Evolutionary conservation across 805 yeast species (phyloP), one percentile per base, ranked within the genome.

Genomic region (Saccharomycopsis lassenensis): DNA sequence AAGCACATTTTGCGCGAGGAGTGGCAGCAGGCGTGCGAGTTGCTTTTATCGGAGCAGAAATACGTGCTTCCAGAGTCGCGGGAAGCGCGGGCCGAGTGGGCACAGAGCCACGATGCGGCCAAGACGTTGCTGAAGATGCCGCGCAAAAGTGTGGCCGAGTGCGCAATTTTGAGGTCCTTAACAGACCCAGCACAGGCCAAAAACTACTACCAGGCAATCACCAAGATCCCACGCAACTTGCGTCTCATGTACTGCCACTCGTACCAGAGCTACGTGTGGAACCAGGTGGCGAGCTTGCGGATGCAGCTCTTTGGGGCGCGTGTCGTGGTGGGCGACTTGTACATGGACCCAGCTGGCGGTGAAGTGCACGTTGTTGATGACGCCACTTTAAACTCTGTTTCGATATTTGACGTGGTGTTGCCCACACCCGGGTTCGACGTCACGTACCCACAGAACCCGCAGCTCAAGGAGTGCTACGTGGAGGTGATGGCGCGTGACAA

Each of bases 371-470:
- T 74, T 39, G 65, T 61, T 21, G 71, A 65, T 30, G 97, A 89
- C 41, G 61, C 78, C 17, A 71, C 62, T 4, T 37, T 61, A 2
- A 71, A 71, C 0, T 69, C 65, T 36, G 82, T 67, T 52, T 57
- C 79, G 8, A 79, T 89, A 23, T 77, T 69, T 51, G 97, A 91
- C 56, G 67, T 91, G 20, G 94, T 93, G 2, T 63, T 91, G 37
- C 97, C 99, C n/a, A 73, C 94, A 0, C 98, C 99, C 2, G 99
- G 99, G 0, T 86, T 75, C 54, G 96, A 86, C 52, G 73, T 91
- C n/a, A 52, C 66, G 10, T 91, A 91, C 52, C 98, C 99, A 5
- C 61, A 67, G 7, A 81, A 84, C 50, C 66, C 65, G 36, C 56
- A 66, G 28, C 59, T 84, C 31, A 64, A 62, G 48, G 64, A 74